Conservation (phyloP, 108 stramenopile genomes). For the Fistulifera solaris region DNA sequence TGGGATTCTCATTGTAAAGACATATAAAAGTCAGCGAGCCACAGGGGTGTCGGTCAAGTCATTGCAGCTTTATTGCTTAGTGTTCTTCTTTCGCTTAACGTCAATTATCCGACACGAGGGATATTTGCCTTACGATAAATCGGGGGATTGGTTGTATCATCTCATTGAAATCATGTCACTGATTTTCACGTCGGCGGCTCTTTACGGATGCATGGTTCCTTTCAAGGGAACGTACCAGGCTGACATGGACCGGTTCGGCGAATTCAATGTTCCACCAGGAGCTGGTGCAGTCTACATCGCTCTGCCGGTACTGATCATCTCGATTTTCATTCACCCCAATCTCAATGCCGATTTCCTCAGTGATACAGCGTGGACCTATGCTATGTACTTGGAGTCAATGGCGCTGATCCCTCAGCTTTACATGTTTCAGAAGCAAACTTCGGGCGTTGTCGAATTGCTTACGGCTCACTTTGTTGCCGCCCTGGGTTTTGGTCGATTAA, state of each 20-base stretch:
- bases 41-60: slow-evolving; percentile 92
- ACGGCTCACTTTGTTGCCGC: slow-evolving; percentile 93
- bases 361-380: slow-evolving; percentile 95
- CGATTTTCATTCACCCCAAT: slow-evolving; percentile 83
- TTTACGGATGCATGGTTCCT: slow-evolving; percentile 72
- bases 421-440: slow-evolving; percentile 95
- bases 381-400: slow-evolving; percentile 96
- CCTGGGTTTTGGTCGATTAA: slow-evolving; percentile 85
- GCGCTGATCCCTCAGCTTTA: slow-evolving; percentile 94
- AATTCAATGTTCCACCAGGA: slow-evolving; percentile 77
- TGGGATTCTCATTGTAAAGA: slow-evolving; percentile 88
- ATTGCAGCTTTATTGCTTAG: slow-evolving; percentile 84
- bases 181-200: slow-evolving; percentile 56
- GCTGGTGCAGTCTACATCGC: slow-evolving; percentile 78
- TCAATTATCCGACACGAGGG: slow-evolving; percentile 96
- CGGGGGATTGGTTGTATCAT: slow-evolving; percentile 98
- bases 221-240: slow-evolving; percentile 85
- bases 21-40: slow-evolving; percentile 71
- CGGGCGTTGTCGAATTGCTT: slow-evolving; percentile 71
- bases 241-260: slow-evolving; percentile 87
- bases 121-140: slow-evolving; percentile 98
- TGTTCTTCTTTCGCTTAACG: slow-evolving; percentile 91
- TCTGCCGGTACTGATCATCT: slow-evolving; percentile 81
- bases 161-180: slow-evolving; percentile 82
- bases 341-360: slow-evolving; percentile 93